Conservation (phyloP, 495 filamentous ascomycete genomes). For the Cercophora samala region DNA sequence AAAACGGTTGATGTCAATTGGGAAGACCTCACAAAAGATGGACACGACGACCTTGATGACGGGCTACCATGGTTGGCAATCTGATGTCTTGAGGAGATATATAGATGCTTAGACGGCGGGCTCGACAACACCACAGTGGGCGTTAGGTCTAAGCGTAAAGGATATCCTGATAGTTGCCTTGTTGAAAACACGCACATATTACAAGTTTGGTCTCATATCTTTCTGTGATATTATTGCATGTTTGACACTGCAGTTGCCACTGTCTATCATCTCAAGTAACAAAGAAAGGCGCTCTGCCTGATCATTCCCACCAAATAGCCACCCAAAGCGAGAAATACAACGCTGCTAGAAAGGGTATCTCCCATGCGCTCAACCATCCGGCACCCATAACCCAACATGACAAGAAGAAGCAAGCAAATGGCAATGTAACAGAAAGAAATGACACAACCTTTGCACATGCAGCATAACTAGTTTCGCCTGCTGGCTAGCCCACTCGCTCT, state of each 20-base stretch:
- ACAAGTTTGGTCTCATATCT: too few relatives aligned
- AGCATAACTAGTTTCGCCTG: neutral
- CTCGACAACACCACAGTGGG: too few relatives aligned
- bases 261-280: neutral
- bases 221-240: neutral
- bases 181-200: too few relatives aligned
- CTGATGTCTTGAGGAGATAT: too few relatives aligned
- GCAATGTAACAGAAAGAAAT: neutral
- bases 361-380: neutral
- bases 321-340: neutral
- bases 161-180: too few relatives aligned
- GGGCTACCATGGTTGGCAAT: too few relatives aligned
- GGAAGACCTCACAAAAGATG: too few relatives aligned
- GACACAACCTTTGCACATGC: neutral
- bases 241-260: neutral
- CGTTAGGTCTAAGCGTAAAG: too few relatives aligned
- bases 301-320: neutral
- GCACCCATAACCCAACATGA: neutral
- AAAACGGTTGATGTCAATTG: too few relatives aligned
- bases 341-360: neutral
- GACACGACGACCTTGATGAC: too few relatives aligned
- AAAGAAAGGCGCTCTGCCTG: neutral
- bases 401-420: neutral
- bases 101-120: too few relatives aligned
- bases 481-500: neutral